Base-by-base conservation (phyloP, 1,284 basidiomycete genomes). In the Cryptococcus sp. region DNA sequence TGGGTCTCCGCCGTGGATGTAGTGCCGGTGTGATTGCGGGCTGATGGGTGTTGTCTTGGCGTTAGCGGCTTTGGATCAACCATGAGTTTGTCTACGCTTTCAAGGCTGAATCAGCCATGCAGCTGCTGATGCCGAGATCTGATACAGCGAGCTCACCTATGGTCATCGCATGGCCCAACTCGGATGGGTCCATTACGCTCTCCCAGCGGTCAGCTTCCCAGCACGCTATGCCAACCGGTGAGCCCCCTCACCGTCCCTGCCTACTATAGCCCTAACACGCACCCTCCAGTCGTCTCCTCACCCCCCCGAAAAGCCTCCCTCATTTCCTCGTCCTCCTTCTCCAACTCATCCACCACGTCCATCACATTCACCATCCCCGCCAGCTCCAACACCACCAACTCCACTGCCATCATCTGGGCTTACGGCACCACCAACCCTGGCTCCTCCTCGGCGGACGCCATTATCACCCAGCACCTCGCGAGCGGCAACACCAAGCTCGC, bases 131-230 rank as follows among this genome's bases (percentile, higher is more conserved):
- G 4, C 9, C 28, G 5, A 33, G 5, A 33, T 33, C 28, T 9
- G 9, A 8, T 38, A 39, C 15, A 74, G 70, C 77, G 8, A 60
- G 79, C 58, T 77, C 80, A 11, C 81, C 83, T 0, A 83, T 86
- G 82, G 82, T 86, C 50, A 82, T 87, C 46, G 80, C 83, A 73
- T 87, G 85, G 85, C 75, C 81, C 7, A 84, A 85, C 64, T 69
- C 72, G 12, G 80, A 83, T 59, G 81, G 81, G 8, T 73, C 78
- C 2, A 76, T 84, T 44, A 84, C 83, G 11, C 72, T 87, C 33
- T 85, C 84, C 13, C 85, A 87, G 67, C 80, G 85, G 35, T 70
- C 70, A 23, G 81, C 85, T 0, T 55, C 76, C 2, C 62, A 63
- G 4, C 72, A 83, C 50, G 67, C 75, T 0, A 77, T 80, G 78